Evolutionary conservation across 768 basidiomycete genomes (phyloP).

Genomic region (Phlebiopsis gigantea): DNA sequence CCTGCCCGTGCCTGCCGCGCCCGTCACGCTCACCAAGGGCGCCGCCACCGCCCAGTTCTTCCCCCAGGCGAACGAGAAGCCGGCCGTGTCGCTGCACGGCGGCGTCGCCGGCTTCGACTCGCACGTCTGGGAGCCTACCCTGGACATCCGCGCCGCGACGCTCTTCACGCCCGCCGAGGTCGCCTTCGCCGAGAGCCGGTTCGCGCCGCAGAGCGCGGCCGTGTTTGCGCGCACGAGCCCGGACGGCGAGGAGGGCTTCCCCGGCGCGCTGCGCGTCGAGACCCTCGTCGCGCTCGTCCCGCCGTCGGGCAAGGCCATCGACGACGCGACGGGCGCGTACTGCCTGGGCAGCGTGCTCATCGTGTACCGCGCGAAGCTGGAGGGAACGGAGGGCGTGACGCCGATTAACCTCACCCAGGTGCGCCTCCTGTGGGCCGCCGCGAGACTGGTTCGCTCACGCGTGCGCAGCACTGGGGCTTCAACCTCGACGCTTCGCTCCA

Average conservation of each 20-base stretch:
- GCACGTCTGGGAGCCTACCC: conserved; percentile 44
- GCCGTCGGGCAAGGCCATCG: conserved; percentile 24
- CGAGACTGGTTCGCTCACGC: background rate
- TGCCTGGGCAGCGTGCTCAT: conserved; percentile 62
- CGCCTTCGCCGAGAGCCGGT: conserved; percentile 31
- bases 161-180: conserved; percentile 58
- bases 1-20: conserved; percentile 40
- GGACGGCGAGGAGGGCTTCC: conserved; percentile 70
- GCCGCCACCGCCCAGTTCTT: conserved; percentile 44
- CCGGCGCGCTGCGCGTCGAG: conserved; percentile 57
- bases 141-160: conserved; percentile 27
- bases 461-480: conserved; percentile 71
- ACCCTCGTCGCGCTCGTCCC: conserved; percentile 25
- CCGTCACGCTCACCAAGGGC: conserved; percentile 40
- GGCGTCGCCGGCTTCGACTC: conserved; percentile 64
- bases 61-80: conserved; percentile 23
- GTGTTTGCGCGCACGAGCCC: conserved; percentile 55
- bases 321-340: conserved; percentile 29
- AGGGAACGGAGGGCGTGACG: conserved; percentile 43
- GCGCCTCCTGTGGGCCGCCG: too few relatives aligned
- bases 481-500: conserved; percentile 68
- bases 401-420: conserved; percentile 78
- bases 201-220: conserved; percentile 33
- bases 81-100: conserved; percentile 66
- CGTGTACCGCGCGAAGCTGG: conserved; percentile 65